Conservation (phyloP, 1,284 basidiomycete species). For the Tremellales sp. region DNA sequence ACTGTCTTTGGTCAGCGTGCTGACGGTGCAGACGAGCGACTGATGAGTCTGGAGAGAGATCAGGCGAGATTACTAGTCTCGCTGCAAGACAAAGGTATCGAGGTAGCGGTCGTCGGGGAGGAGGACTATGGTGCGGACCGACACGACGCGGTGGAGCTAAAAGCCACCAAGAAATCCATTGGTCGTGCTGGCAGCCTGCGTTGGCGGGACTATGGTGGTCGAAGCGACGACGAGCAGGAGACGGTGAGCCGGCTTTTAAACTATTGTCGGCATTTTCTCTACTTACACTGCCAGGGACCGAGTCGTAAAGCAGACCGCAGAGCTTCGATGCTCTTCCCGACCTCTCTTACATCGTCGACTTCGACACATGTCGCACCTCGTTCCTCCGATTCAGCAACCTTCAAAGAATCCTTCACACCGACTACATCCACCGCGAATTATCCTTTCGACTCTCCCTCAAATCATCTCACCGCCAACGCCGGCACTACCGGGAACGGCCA, state of each 20-base stretch:
- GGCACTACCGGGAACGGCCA: background rate
- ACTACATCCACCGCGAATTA: conserved; percentile 22
- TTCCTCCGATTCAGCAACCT: conserved; percentile 29
- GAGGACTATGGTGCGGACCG: conserved; percentile 20
- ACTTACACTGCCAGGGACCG: conserved; percentile 8
- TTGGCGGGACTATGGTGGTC: conserved; percentile 19
- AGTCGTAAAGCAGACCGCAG: conserved; percentile 11
- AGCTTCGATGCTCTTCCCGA: conserved; percentile 25
- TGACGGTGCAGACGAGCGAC: conserved; percentile 29
- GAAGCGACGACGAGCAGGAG: conserved; percentile 15
- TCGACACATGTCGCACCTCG: conserved; percentile 10
- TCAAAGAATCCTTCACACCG: conserved; percentile 32
- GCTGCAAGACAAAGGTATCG: conserved; percentile 31
- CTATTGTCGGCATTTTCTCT: background rate
- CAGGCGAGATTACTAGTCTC: conserved; percentile 23
- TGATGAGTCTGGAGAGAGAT: conserved; percentile 33
- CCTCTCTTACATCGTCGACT: conserved; percentile 28
- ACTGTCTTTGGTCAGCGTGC: background rate
- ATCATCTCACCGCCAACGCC: background rate
- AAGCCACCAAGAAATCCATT: conserved; percentile 1
- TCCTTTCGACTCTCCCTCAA: conserved; percentile 32
- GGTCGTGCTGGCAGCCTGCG: conserved; percentile 9
- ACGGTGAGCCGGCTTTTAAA: conserved; percentile 9
- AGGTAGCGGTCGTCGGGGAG: conserved; percentile 11
- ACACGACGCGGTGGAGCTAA: background rate